These are phyloP conservation scores for Chenopodium berlandieri DNA, from an alignment of 148 eudicot genomes.

Conservation along the genomic window DNA sequence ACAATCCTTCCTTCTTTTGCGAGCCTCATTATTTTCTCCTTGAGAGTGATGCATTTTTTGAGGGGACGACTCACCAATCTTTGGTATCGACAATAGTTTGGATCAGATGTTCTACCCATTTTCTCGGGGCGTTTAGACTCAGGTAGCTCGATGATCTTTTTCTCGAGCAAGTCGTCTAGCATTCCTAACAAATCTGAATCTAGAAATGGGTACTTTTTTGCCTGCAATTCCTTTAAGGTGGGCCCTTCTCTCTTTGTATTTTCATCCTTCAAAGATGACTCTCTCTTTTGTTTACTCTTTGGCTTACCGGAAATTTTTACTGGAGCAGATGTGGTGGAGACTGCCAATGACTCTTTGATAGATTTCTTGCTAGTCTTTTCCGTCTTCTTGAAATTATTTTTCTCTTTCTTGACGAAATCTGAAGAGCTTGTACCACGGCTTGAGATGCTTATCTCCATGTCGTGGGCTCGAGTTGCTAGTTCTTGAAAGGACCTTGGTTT, in stretches of 20 bases:
- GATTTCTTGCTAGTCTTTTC: background rate
- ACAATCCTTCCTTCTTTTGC: background rate
- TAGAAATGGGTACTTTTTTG: conserved; percentile 15
- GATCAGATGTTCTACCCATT: background rate
- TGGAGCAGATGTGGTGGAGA: background rate
- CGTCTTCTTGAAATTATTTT: background rate
- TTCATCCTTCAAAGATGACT: background rate
- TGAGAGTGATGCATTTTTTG: background rate
- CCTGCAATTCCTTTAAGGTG: conserved; percentile 7
- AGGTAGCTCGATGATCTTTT: background rate
- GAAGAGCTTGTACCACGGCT: background rate
- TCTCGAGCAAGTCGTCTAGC: conserved; percentile 12
- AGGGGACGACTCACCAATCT: background rate
- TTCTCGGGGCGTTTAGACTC: background rate
- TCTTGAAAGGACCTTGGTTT: background rate
- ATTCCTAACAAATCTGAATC: conserved; percentile 11
- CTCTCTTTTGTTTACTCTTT: background rate
- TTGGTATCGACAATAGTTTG: background rate
- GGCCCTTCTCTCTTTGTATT: background rate
- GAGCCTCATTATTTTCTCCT: background rate
- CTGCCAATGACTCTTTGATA: background rate
- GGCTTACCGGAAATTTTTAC: background rate
- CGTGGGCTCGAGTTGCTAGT: background rate
- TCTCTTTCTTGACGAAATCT: background rate
- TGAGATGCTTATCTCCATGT: background rate